Base-by-base conservation (phyloP, 169 alveolate species). In the Cytauxzoon felis region DNA sequence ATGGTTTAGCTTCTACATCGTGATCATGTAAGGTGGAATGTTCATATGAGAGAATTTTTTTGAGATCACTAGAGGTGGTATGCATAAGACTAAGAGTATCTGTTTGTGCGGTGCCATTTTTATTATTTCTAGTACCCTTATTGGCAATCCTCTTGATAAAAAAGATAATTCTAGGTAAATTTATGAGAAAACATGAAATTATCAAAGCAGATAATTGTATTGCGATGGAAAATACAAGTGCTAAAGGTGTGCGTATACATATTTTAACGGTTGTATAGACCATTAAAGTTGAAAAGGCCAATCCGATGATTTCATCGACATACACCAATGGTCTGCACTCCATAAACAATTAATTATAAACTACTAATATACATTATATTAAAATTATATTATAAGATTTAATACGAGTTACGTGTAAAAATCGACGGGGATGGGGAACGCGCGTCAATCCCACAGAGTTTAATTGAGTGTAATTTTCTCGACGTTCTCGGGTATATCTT, bases 141-240 rank as follows among this genome's bases (percentile, higher is more conserved):
- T n/a, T n/a, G n/a, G n/a, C n/a, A n/a, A n/a, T n/a, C n/a, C n/a
- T n/a, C n/a, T 59, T 59, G 42, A 40, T 34, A 29, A 21, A 43
- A 8, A 59, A 18, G 5, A 59, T 59, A 13, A 59, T 42, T 29
- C 21, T 45, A 5, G 42, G 30, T 32, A 59, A 59, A 60, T 73
- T 73, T 3, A 51, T 13, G 38, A 73, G 56, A 41, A 56, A 41
- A 64, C 42, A 63, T n/a, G 84, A 63, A 3, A 63, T 29, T 18
- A 64, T 24, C 3, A 59, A 43, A 26, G 69, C 57, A 2, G 63
- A 40, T 11, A 59, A 23, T 29, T 29, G 56, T 23, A 73, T 73
- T 52, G 79, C 84, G 62, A 63, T 45, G 13, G 84, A 58, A 19
- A 54, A 26, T 24, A 73, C 13, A 24, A 59, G 36, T 29, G 84